Conservation (phyloP, 1,284 basidiomycete genomes). For the Blastosporella zonata region DNA sequence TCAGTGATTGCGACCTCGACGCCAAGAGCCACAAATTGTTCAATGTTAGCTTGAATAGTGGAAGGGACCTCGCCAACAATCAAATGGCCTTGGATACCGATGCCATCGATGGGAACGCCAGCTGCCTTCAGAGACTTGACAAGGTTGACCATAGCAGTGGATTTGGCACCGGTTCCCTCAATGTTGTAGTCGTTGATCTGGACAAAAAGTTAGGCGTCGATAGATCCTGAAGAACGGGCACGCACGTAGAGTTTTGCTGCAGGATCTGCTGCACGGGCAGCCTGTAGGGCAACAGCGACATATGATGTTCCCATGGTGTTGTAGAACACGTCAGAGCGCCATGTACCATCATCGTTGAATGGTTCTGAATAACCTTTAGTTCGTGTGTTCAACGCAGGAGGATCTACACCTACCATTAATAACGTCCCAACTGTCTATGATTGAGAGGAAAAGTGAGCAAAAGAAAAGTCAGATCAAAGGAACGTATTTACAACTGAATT, state of each 20-base stretch:
- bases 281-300: slow-evolving; percentile 36
- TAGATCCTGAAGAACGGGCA: background rate
- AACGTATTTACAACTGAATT: slow-evolving; percentile 21
- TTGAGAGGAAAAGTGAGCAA: background rate
- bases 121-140: slow-evolving; percentile 42
- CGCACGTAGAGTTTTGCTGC: slow-evolving; percentile 39
- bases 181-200: slow-evolving; percentile 62
- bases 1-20: slow-evolving; percentile 60
- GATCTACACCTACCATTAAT: slow-evolving; percentile 36
- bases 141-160: slow-evolving; percentile 49
- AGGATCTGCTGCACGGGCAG: slow-evolving; percentile 42
- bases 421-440: slow-evolving; percentile 26
- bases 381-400: background rate
- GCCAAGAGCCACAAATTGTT: slow-evolving; percentile 49
- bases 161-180: slow-evolving; percentile 47
- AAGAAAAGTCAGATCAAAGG: background rate
- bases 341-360: slow-evolving; percentile 59
- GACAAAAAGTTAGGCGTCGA: slow-evolving; percentile 7
- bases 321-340: slow-evolving; percentile 39
- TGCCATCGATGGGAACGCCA: slow-evolving; percentile 53
- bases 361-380: slow-evolving; percentile 34
- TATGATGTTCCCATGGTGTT: slow-evolving; percentile 36
- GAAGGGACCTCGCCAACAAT: slow-evolving; percentile 49
- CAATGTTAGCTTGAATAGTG: slow-evolving; percentile 41
- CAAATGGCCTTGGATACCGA: slow-evolving; percentile 54